Evolutionary conservation across 768 basidiomycete species (phyloP).

Genomic region (Boletus subparvulus): DNA sequence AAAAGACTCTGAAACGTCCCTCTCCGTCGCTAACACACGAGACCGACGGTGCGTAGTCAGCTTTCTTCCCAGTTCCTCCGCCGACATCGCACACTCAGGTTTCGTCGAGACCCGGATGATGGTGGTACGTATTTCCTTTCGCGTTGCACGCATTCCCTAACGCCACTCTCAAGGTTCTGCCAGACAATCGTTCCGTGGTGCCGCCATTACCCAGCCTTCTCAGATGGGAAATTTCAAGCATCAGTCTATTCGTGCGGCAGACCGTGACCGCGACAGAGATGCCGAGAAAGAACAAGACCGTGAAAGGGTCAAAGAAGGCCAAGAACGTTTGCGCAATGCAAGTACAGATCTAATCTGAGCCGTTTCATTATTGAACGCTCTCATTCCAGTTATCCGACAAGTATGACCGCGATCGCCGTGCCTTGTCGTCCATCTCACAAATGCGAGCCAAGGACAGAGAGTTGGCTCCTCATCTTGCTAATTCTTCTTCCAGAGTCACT

Average conservation of each 20-base stretch:
- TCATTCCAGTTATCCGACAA: constrained; percentile 75
- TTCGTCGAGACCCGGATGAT: constrained; percentile 76
- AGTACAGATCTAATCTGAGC: constrained; percentile 5
- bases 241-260: constrained; percentile 70
- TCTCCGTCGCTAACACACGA: constrained; percentile 50
- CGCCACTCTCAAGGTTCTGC: constrained; percentile 44
- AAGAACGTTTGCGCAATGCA: constrained; percentile 75
- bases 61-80: not conserved
- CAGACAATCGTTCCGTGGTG: constrained; percentile 69
- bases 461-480: constrained; percentile 54
- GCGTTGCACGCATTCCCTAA: constrained; percentile 5
- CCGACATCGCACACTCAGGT: constrained; percentile 42
- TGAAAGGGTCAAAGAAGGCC: constrained; percentile 73
- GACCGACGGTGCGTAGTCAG: constrained; percentile 59
- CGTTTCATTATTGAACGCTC: constrained; percentile 5
- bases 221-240: constrained; percentile 95
- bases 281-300: constrained; percentile 50
- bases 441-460: constrained; percentile 70
- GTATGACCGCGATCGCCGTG: constrained; percentile 79
- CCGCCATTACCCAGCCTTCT: constrained; percentile 67
- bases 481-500: constrained; percentile 42
- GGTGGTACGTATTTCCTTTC: constrained; percentile 45
- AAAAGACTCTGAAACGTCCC: constrained; percentile 63
- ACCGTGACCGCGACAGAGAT: constrained; percentile 52
- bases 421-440: constrained; percentile 46